These are phyloP conservation scores for Trypanosoma conorhini DNA, from an alignment of 208 protist species.

Conservation along the genomic window DNA sequence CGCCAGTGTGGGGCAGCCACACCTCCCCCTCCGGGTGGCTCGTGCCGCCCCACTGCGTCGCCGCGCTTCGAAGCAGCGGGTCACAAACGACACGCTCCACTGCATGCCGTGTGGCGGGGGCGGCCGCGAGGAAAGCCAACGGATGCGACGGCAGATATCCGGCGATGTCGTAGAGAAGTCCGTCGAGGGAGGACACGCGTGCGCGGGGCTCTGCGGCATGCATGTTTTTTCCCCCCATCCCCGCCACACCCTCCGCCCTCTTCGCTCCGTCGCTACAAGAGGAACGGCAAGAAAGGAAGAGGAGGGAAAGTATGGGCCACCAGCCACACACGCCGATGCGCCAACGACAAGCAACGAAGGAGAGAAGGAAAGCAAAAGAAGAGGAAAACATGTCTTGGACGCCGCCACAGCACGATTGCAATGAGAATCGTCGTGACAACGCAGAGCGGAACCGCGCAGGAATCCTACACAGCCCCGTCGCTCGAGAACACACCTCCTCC, in stretches of 20 bases:
- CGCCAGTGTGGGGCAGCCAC: slow-evolving; percentile 8
- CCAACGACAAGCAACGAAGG: not conserved
- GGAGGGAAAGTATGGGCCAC: not conserved
- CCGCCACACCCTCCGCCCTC: not conserved
- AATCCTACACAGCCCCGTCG: not conserved
- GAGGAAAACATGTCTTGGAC: not conserved
- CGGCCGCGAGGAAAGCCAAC: slow-evolving; percentile 14
- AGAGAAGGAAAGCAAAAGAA: no score
- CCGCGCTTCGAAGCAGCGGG: not conserved
- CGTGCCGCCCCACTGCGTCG: not conserved
- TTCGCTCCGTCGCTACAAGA: not conserved
- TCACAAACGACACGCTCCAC: slow-evolving; percentile 21
- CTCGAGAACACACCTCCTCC: not conserved
- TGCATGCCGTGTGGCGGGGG: slow-evolving; percentile 11
- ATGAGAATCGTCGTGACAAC: no score
- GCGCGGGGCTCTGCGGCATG: slow-evolving; percentile 7
- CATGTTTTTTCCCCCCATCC: not conserved
- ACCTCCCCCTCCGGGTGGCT: not conserved
- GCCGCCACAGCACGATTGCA: no score
- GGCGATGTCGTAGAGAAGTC: slow-evolving; percentile 6
- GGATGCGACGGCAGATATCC: slow-evolving; percentile 19
- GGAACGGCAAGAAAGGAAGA: not conserved
- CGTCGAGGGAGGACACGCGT: not conserved
- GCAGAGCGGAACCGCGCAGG: not conserved
- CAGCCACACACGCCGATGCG: not conserved